Percentiles rank a stretch among this genome's conserved stretches.
Evolutionary conservation across 495 filamentous ascomycete genomes (phyloP).

Genomic region (Penicillium bovifimosum): DNA sequence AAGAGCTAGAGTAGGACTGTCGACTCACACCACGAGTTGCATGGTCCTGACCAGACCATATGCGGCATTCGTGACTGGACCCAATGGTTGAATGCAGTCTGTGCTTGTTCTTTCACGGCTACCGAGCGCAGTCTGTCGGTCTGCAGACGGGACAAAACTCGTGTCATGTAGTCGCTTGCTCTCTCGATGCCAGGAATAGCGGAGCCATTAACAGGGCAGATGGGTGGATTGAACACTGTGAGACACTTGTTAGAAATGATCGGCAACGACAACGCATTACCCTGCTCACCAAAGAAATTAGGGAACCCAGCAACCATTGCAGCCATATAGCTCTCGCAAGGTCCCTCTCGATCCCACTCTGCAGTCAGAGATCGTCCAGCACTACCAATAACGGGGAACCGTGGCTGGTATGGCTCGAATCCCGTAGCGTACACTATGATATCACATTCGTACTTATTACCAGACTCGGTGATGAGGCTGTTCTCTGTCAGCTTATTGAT

Average conservation of each 20-base stretch:
- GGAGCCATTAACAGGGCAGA: constrained; percentile 11
- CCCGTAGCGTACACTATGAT: constrained; percentile 14
- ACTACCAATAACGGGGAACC: constrained; percentile 11
- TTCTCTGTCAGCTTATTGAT: constrained; percentile 5
- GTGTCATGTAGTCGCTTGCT: constrained; percentile 7
- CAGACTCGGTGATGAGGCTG: constrained; percentile 4
- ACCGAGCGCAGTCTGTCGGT: constrained; percentile 10
- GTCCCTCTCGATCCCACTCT: constrained; percentile 6
- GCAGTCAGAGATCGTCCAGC: constrained; percentile 5
- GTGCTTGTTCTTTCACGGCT: background rate
- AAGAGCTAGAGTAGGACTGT: background rate
- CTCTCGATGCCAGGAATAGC: constrained; percentile 10
- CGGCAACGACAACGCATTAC: background rate
- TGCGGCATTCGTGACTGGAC: constrained; percentile 11
- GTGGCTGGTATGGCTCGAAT: constrained; percentile 10
- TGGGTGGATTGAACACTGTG: constrained; percentile 8
- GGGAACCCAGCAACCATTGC: constrained; percentile 13
- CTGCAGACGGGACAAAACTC: constrained; percentile 6
- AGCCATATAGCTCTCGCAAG: constrained; percentile 16
- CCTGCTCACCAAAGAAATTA: constrained; percentile 6
- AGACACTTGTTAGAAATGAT: background rate
- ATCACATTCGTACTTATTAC: constrained; percentile 7
- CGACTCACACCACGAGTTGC: constrained; percentile 12
- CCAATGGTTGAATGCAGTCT: constrained; percentile 7
- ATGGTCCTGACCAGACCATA: constrained; percentile 11